These are phyloP conservation scores for Fraxinus xanthoxyloides DNA, from an alignment of 305 asterid species.

Conservation along the genomic window DNA sequence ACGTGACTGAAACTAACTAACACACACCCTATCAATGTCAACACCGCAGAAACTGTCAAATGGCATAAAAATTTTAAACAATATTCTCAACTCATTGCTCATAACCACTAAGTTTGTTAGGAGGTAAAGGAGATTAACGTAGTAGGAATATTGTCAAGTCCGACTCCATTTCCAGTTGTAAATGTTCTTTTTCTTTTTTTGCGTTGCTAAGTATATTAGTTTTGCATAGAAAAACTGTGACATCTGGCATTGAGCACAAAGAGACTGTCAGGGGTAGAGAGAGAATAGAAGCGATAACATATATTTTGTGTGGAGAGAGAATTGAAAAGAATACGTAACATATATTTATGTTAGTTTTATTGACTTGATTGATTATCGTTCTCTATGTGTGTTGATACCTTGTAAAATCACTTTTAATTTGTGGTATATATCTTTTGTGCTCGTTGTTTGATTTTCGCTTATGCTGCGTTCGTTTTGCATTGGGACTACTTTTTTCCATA, in stretches of 20 bases:
- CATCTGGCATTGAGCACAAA: neutral
- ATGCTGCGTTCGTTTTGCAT: neutral
- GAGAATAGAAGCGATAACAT: too few species aligned
- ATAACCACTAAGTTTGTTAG: neutral
- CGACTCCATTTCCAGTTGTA: neutral
- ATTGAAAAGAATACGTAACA: too few species aligned
- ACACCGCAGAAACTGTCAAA: neutral
- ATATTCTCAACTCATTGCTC: neutral
- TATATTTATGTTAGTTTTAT: too few species aligned
- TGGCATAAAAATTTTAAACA: too few species aligned
- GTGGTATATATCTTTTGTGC: neutral
- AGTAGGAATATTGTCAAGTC: neutral
- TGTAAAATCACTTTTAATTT: too few species aligned
- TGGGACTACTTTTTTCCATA: neutral
- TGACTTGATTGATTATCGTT: neutral
- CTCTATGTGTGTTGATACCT: neutral
- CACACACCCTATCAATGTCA: neutral
- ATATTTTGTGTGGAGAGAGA: neutral
- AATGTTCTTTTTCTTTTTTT: too few species aligned
- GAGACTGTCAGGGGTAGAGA: neutral
- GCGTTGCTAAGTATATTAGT: neutral
- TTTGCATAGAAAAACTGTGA: neutral
- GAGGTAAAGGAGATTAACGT: neutral
- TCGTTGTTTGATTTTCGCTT: neutral
- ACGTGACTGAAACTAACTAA: neutral